phyloP scores from a whole-genome alignment of 177 flowering plant genomes.

The Viscum album region DNA sequence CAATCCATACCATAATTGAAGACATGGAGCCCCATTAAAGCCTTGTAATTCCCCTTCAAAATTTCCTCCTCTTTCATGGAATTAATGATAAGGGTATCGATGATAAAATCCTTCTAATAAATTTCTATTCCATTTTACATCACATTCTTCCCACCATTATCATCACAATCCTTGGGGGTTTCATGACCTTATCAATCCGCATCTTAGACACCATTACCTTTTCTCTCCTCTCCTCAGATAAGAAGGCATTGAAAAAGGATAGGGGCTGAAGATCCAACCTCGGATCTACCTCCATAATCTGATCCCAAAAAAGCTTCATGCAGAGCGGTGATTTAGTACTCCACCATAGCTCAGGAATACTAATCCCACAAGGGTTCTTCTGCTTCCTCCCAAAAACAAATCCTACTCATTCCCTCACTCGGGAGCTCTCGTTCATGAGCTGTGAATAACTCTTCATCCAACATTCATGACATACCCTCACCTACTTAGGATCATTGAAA shows the following conservation, averaged over 20 bases:
- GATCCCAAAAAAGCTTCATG: constrained; percentile 38
- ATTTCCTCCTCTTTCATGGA: constrained; percentile 66
- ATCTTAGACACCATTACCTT: constrained; percentile 62
- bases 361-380: constrained; percentile 15
- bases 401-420: constrained; percentile 13
- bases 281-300: constrained; percentile 47
- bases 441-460: constrained; percentile 33
- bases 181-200: constrained; percentile 42
- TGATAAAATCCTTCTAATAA: constrained; percentile 76
- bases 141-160: constrained; percentile 22
- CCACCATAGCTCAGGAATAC: constrained; percentile 40
- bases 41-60: constrained; percentile 65
- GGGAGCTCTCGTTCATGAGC: constrained; percentile 17
- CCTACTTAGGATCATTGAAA: constrained; percentile 19
- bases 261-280: constrained; percentile 60
- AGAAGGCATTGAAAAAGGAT: constrained; percentile 44
- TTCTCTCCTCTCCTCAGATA: constrained; percentile 31
- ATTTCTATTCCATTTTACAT: constrained; percentile 17
- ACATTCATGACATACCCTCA: constrained; percentile 44
- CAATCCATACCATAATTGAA: constrained; percentile 41
- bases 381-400: constrained; percentile 20
- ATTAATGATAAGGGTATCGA: constrained; percentile 79
- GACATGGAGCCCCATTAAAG: constrained; percentile 52
- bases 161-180: too few relatives aligned
- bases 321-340: constrained; percentile 50